A percentile compares a stretch with the other conserved stretches of the same genome.
These are phyloP conservation scores for Erodium texanum DNA, from an alignment of 441 rosid genomes.

Conservation along the genomic window DNA sequence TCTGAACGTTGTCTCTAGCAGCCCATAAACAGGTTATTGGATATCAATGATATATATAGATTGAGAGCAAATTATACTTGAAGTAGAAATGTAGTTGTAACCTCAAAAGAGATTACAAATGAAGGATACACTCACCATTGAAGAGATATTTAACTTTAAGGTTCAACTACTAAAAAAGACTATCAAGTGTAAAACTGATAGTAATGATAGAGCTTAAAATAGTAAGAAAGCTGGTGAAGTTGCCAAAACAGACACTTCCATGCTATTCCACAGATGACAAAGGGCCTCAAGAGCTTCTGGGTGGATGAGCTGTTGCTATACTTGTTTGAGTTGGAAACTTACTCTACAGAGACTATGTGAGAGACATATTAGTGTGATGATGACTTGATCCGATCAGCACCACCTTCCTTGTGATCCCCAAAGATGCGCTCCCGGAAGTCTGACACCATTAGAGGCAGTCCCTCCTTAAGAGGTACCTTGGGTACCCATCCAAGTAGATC, in stretches of 20 bases:
- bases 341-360: not conserved
- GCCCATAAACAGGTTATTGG: no score
- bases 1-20: no score
- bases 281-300: not conserved
- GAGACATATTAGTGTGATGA: slow-evolving; percentile 20
- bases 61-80: not conserved
- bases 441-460: slow-evolving; percentile 77
- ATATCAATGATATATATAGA: no score
- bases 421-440: slow-evolving; percentile 82
- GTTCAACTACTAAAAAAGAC: not conserved
- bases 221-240: not conserved
- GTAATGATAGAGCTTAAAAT: not conserved
- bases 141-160: no score
- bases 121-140: no score
- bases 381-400: slow-evolving; percentile 21
- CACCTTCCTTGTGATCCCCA: slow-evolving; percentile 68
- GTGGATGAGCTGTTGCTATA: not conserved
- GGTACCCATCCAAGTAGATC: slow-evolving; percentile 91
- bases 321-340: not conserved
- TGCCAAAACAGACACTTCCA: no score
- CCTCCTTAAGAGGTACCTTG: slow-evolving; percentile 68
- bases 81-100: not conserved
- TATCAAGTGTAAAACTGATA: not conserved
- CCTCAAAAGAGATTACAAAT: not conserved
- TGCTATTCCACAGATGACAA: not conserved